Evolutionary conservation across 345 rosid species (phyloP), one percentile per base, ranked within the genome.

Genomic region (Hirschfeldia incana): DNA sequence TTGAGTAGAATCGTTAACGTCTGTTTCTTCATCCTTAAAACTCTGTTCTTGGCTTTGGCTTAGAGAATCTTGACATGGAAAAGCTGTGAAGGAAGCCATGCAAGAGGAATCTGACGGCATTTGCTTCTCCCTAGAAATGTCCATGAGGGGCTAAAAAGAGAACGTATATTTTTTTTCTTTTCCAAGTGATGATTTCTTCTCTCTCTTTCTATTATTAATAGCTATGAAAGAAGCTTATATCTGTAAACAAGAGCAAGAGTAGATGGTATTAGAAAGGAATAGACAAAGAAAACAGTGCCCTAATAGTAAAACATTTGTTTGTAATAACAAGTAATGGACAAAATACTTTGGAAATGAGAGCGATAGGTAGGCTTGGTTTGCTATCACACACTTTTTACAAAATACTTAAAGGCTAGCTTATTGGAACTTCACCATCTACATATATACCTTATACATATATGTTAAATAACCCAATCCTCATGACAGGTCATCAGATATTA

Each of bases 261-360:
- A 68, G 75, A 71, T 81, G 84, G 78, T 79, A 63, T 67, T 81
- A 66, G 85, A 80, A 77, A 84, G 72, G 71, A 81, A 78, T 70
- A 61, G 66, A 68, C 63, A 79, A 73, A 79, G 73, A 42, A 66
- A 67, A 73, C 29, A 67, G 51, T 34, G 74, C 74, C 65, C 63
- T 67, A 67, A 69, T 64, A 36, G 9, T 67, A 67, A 51, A 73
- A 67, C 69, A 67, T 36, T 67, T 61, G 53, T 27, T 65, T 65
- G 57, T 72, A 49, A 77, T 71, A 76, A 60, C 67, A 76, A 81
- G 74, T 76, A 61, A 65, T 76, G 76, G 76, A 76, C 74, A 36
- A 74, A 73, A 62, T 77, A 77, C 70, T 72, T 73, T 70, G 73
- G 68, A 61, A 67, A 67, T 34, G 84, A 81, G 27, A 72, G 77